Percentiles rank a stretch among this genome's conserved stretches.
Evolutionary conservation across 2,329 filamentous ascomycete species (phyloP).

Genomic region (Fusarium incarnatum): DNA sequence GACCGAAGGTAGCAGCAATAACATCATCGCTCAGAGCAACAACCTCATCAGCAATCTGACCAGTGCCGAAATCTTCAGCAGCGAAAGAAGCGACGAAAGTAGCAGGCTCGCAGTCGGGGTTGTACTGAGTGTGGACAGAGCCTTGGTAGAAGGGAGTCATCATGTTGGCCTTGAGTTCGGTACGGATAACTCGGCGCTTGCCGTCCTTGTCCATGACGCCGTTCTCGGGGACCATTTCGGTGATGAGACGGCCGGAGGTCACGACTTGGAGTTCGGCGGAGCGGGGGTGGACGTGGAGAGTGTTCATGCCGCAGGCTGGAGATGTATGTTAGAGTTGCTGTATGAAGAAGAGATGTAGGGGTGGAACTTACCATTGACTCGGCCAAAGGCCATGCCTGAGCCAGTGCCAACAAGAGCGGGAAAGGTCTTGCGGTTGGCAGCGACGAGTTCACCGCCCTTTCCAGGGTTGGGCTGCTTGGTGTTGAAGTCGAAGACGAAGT

Average conservation of each 20-base stretch:
- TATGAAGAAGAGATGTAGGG: not conserved
- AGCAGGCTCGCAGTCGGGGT: constrained; percentile 64
- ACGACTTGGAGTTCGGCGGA: constrained; percentile 65
- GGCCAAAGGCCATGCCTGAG: constrained; percentile 63
- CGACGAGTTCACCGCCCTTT: constrained; percentile 61
- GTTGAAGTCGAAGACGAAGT: constrained; percentile 65
- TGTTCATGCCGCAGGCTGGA: constrained; percentile 66
- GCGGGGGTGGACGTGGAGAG: constrained; percentile 66
- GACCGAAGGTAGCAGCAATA: constrained; percentile 60
- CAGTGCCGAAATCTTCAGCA: constrained; percentile 64
- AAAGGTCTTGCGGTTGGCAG: constrained; percentile 67
- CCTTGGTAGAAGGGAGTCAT: constrained; percentile 68
- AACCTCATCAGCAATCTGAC: constrained; percentile 62
- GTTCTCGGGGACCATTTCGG: constrained; percentile 66
- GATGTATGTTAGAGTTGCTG: constrained; percentile 28
- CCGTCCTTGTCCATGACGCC: constrained; percentile 54
- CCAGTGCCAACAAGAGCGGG: constrained; percentile 66
- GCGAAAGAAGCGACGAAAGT: constrained; percentile 64
- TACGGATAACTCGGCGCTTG: constrained; percentile 57
- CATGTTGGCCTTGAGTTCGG: constrained; percentile 57
- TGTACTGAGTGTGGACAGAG: constrained; percentile 66
- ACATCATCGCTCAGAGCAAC: constrained; percentile 60
- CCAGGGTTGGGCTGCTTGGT: constrained; percentile 39
- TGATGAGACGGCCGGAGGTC: constrained; percentile 60
- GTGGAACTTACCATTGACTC: constrained; percentile 54